These are phyloP conservation scores for Malus hybrid DNA, from an alignment of 331 rosid genomes.

Conservation along the genomic window DNA sequence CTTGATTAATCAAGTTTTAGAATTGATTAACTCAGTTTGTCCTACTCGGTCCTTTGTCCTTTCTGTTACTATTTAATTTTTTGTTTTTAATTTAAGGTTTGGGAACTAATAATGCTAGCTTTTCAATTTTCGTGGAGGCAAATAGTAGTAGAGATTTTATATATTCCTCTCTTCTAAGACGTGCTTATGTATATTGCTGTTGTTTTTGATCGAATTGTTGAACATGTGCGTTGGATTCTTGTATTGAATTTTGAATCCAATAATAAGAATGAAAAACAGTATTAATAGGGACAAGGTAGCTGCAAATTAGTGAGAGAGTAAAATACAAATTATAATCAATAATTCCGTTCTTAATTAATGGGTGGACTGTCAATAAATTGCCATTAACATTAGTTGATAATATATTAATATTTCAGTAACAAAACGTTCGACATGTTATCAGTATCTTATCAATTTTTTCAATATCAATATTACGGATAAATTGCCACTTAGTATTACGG, in stretches of 20 bases:
- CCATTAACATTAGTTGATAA: not conserved
- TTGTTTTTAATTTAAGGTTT: not conserved
- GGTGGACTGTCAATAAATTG: not conserved
- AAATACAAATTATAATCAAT: too few relatives aligned
- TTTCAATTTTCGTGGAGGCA: too few relatives aligned
- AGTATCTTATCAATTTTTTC: too few relatives aligned
- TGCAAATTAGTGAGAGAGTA: not conserved
- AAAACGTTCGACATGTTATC: not conserved
- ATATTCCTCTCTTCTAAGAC: not conserved
- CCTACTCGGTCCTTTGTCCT: constrained; percentile 6
- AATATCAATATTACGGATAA: too few relatives aligned
- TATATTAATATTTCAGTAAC: too few relatives aligned
- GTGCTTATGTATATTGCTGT: not conserved
- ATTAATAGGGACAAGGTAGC: not conserved
- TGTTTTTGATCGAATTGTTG: not conserved
- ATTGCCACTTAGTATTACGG: too few relatives aligned
- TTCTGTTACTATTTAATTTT: not conserved
- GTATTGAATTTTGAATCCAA: not conserved
- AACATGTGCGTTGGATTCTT: not conserved
- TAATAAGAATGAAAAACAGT: not conserved
- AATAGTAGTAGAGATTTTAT: not conserved
- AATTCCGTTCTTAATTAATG: not conserved
- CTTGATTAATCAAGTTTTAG: constrained; percentile 1
- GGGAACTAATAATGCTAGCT: not conserved
- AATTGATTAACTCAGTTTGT: not conserved